phyloP scores from a whole-genome alignment of 768 basidiomycete species.

The Psilocybe subaeruginosa region DNA sequence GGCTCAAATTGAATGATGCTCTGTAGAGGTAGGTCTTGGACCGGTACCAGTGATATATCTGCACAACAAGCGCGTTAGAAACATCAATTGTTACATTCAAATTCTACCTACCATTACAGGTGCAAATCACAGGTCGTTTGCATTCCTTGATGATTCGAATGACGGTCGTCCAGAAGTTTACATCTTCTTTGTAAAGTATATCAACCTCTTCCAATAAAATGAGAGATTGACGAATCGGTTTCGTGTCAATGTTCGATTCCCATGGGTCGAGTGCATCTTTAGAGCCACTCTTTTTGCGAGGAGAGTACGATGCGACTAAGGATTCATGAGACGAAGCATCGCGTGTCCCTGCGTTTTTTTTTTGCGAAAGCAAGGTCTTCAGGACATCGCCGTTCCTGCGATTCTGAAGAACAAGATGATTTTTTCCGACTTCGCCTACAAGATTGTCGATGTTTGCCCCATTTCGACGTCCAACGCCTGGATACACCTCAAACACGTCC shows the following conservation, averaged over 20 bases:
- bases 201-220: constrained; percentile 96
- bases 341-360: constrained; percentile 8
- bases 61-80: background rate
- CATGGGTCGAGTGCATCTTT: constrained; percentile 11
- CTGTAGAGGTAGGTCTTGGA: constrained; percentile 77
- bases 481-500: constrained; percentile 97
- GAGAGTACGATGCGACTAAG: constrained; percentile 22
- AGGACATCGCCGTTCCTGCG: constrained; percentile 22
- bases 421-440: constrained; percentile 92
- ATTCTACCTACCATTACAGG: constrained; percentile 82
- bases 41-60: constrained; percentile 79
- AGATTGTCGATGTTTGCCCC: constrained; percentile 77
- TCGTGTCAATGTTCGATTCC: constrained; percentile 18
- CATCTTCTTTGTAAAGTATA: constrained; percentile 86
- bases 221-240: constrained; percentile 73
- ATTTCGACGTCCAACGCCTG: constrained; percentile 90
- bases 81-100: background rate
- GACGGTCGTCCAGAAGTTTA: constrained; percentile 84
- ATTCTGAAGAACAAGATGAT: constrained; percentile 69
- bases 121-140: constrained; percentile 88
- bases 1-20: constrained; percentile 66
- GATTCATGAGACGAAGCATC: constrained; percentile 6
- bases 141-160: constrained; percentile 81
- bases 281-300: constrained; percentile 20
- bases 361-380: constrained; percentile 22